phyloP scores from a whole-genome alignment of 306 rosid genomes.

The Cucumis hystrix region DNA sequence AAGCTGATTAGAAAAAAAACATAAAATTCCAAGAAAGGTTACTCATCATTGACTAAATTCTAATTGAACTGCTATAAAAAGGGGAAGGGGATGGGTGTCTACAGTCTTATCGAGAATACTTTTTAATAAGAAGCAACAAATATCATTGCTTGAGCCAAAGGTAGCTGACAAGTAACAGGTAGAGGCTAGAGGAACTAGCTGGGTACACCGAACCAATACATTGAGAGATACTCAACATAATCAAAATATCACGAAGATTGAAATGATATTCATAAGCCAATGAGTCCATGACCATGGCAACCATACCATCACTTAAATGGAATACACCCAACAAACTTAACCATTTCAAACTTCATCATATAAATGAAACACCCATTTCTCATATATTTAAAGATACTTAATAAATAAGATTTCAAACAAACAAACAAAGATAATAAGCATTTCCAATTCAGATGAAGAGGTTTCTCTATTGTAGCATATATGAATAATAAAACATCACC shows the following conservation, averaged over 20 bases:
- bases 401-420: background rate
- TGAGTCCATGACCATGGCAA: background rate
- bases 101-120: background rate
- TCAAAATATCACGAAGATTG: no score
- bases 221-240: no score
- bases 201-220: background rate
- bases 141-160: background rate
- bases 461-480: background rate
- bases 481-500: constrained; percentile 29
- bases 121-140: background rate
- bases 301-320: background rate
- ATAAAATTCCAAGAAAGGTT: background rate
- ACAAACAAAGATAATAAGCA: background rate
- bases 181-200: background rate
- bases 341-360: background rate
- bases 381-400: background rate
- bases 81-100: background rate
- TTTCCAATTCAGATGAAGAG: background rate
- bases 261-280: background rate
- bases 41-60: background rate
- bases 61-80: background rate
- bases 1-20: background rate
- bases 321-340: background rate
- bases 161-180: background rate
- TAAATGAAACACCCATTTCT: background rate